Conservation (phyloP, 108 stramenopile species). For the Skeletonema marinoi region DNA sequence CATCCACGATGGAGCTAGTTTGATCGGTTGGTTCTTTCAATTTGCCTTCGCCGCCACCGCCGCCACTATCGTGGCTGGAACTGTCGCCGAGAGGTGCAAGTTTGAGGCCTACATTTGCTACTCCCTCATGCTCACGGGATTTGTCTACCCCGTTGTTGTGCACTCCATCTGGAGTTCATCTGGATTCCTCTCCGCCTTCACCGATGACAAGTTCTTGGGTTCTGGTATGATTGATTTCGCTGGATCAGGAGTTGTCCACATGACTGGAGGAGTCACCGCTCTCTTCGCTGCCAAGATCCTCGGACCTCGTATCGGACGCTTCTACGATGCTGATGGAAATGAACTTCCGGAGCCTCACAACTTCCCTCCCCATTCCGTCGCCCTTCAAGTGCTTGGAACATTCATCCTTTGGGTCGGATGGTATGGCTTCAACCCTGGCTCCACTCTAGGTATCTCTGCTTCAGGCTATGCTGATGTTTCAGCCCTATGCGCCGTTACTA, state of each 20-base stretch:
- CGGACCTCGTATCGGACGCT: constrained; percentile 80
- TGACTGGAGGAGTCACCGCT: constrained; percentile 81
- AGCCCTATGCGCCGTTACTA: constrained; percentile 82
- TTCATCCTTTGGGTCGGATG: constrained; percentile 77
- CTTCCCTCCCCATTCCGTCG: constrained; percentile 79
- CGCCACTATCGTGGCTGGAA: constrained; percentile 68
- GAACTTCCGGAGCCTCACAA: constrained; percentile 61
- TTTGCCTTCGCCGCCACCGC: constrained; percentile 81
- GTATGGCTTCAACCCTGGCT: constrained; percentile 81
- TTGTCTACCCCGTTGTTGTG: constrained; percentile 37
- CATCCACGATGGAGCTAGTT: constrained; percentile 10
- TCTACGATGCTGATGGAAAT: constrained; percentile 76
- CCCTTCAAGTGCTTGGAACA: constrained; percentile 85
- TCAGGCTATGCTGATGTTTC: constrained; percentile 44
- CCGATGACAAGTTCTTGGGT: no score
- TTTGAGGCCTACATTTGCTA: constrained; percentile 83
- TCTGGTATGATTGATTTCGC: no score
- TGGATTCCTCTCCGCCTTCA: no score
- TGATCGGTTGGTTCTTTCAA: constrained; percentile 79
- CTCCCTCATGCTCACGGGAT: constrained; percentile 24
- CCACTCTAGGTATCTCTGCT: constrained; percentile 62
- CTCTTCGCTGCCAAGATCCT: constrained; percentile 86
- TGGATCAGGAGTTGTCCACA: no score
- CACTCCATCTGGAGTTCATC: no score
- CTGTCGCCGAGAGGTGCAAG: constrained; percentile 78